These are phyloP conservation scores for Lumnitzera racemosa DNA, from an alignment of 345 rosid species.

Conservation along the genomic window DNA sequence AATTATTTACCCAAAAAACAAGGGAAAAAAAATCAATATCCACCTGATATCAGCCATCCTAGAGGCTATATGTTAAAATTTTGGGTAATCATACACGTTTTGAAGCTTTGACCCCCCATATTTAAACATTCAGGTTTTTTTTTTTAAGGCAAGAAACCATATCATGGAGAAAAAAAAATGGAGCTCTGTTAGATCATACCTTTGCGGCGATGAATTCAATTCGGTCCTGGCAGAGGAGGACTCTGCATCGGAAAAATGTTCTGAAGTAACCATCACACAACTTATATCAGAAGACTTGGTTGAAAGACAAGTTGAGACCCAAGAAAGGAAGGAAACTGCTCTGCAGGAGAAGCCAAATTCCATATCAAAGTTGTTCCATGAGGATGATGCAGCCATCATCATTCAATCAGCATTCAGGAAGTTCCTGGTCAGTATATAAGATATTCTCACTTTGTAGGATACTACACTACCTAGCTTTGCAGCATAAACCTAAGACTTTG, in stretches of 20 bases:
- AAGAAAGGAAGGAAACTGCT: slow-evolving; percentile 17
- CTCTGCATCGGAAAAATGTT: slow-evolving; percentile 61
- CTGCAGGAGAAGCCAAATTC: slow-evolving; percentile 34
- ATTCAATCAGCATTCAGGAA: slow-evolving; percentile 70
- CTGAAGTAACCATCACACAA: slow-evolving; percentile 40
- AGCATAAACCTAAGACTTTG: not conserved
- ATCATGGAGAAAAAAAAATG: slow-evolving; percentile 49
- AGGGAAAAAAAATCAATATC: not conserved
- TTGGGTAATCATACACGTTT: not conserved
- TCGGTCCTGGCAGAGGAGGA: slow-evolving; percentile 73
- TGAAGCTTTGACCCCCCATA: not conserved
- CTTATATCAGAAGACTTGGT: slow-evolving; percentile 18
- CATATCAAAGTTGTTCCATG: slow-evolving; percentile 33
- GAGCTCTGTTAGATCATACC: slow-evolving; percentile 65
- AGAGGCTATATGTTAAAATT: too few species aligned
- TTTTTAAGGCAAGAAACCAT: slow-evolving; percentile 40
- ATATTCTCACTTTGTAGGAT: slow-evolving; percentile 5
- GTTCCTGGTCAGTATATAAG: slow-evolving; percentile 38
- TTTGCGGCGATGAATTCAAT: slow-evolving; percentile 68
- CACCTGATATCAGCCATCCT: too few species aligned
- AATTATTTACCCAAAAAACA: too few species aligned
- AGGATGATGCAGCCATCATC: slow-evolving; percentile 69
- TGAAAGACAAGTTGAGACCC: slow-evolving; percentile 13
- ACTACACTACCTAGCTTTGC: not conserved
- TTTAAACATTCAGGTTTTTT: not conserved